Evolutionary conservation across 495 filamentous ascomycete genomes (phyloP).

Genomic region (Hypoxylon perforatum): DNA sequence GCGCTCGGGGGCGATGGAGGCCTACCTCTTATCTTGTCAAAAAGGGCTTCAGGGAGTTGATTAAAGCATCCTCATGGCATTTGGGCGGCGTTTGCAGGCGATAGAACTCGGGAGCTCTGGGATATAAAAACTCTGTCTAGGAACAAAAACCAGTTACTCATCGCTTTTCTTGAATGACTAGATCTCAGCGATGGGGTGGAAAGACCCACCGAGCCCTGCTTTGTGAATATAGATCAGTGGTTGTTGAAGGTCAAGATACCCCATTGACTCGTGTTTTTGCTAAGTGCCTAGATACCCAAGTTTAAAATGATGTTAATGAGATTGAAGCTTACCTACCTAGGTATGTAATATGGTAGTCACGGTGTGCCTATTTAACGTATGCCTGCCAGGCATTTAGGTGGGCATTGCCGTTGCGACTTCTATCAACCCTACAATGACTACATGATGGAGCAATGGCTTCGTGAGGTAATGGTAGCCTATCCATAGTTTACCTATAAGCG

Average conservation of each 20-base stretch:
- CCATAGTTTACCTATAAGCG: background rate
- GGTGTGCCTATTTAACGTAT: too few species aligned
- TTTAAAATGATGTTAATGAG: too few species aligned
- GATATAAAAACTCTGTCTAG: conserved; percentile 33
- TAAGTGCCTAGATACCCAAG: too few species aligned
- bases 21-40: conserved; percentile 6
- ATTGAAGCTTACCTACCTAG: too few species aligned
- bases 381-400: too few species aligned
- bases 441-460: too few species aligned
- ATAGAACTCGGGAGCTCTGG: conserved; percentile 41
- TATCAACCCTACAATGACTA: too few species aligned
- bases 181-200: conserved; percentile 19
- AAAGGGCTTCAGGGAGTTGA: conserved; percentile 32
- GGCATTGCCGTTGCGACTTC: too few species aligned
- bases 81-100: conserved; percentile 49
- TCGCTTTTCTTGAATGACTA: conserved; percentile 31
- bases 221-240: conserved; percentile 26
- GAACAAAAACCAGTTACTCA: conserved; percentile 33
- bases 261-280: too few species aligned
- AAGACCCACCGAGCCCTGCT: conserved; percentile 25
- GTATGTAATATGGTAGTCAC: too few species aligned
- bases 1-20: conserved; percentile 29
- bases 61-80: conserved; percentile 47
- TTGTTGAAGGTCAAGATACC: conserved; percentile 16
- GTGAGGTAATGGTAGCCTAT: background rate